Evolutionary conservation across 2,329 filamentous ascomycete species (phyloP).

Genomic region (Esteya vermicola): DNA sequence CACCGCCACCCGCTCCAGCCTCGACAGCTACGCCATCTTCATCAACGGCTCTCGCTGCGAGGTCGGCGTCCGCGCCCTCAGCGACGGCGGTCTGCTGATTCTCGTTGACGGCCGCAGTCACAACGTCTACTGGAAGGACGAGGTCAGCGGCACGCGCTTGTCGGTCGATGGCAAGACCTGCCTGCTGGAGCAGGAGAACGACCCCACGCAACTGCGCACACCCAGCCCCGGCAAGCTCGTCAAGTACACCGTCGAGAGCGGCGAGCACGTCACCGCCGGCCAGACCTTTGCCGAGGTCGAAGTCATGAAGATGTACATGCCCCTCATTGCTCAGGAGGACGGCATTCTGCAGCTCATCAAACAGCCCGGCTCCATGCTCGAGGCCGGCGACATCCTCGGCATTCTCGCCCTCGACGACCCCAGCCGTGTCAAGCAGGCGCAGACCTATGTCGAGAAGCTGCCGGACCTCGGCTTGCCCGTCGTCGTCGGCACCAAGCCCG

Average conservation of each 20-base stretch:
- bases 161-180: constrained; percentile 98
- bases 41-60: constrained; percentile 97
- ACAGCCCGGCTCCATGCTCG: constrained; percentile 93
- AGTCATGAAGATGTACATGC: constrained; percentile 99
- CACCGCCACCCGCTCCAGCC: constrained; percentile 81
- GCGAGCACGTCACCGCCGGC: constrained; percentile 80
- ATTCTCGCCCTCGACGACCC: constrained; percentile 93
- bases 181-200: constrained; percentile 94
- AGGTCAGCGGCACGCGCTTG: constrained; percentile 86
- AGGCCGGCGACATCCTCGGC: constrained; percentile 96
- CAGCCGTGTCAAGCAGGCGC: constrained; percentile 88
- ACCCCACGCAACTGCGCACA: constrained; percentile 89
- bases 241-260: constrained; percentile 94
- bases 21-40: constrained; percentile 93
- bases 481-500: constrained; percentile 78
- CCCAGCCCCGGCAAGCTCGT: constrained; percentile 95
- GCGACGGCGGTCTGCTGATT: constrained; percentile 85
- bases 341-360: constrained; percentile 97
- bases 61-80: constrained; percentile 81
- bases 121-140: constrained; percentile 99
- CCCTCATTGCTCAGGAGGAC: constrained; percentile 84
- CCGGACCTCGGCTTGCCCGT: constrained; percentile 77
- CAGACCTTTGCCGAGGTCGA: constrained; percentile 94
- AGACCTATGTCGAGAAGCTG: constrained; percentile 83
- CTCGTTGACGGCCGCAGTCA: constrained; percentile 86